phyloP scores from a whole-genome alignment of 169 alveolate genomes.

The Babesia sp. region DNA sequence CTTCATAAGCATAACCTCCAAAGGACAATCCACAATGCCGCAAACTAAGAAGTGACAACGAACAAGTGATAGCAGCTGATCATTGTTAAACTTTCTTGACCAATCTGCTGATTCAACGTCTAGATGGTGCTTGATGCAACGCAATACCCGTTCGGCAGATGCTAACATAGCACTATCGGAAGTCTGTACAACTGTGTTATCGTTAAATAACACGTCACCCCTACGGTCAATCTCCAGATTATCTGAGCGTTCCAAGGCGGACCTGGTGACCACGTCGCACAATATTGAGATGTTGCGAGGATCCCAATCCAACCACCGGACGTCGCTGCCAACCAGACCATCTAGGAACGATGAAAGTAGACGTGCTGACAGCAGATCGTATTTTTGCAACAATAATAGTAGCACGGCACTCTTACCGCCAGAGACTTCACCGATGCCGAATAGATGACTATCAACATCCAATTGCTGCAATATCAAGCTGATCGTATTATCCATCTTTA shows the following conservation, averaged over 20 bases:
- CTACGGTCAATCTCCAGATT: background rate
- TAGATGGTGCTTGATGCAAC: too few species aligned
- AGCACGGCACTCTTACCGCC: background rate
- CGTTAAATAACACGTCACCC: background rate
- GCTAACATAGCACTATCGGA: background rate
- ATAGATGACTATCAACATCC: background rate
- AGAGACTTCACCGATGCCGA: background rate
- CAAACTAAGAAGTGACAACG: background rate
- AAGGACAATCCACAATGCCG: background rate
- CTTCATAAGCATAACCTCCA: background rate
- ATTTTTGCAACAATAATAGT: background rate
- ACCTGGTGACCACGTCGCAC: conserved; percentile 29
- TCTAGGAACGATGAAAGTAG: background rate
- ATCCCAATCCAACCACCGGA: background rate
- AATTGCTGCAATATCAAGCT: background rate
- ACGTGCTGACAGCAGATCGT: background rate
- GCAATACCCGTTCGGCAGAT: background rate
- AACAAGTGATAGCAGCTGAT: conserved; percentile 19
- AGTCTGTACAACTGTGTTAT: background rate
- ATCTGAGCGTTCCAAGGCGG: background rate
- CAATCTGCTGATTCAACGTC: background rate
- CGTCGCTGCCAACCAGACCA: background rate
- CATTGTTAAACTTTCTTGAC: background rate
- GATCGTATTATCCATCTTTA: background rate
- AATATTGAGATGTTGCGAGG: conserved; percentile 43